Evolutionary conservation across 2,329 filamentous ascomycete species (phyloP), one percentile per base, ranked within the genome.

Genomic region (Microcyclospora tardicrescens): DNA sequence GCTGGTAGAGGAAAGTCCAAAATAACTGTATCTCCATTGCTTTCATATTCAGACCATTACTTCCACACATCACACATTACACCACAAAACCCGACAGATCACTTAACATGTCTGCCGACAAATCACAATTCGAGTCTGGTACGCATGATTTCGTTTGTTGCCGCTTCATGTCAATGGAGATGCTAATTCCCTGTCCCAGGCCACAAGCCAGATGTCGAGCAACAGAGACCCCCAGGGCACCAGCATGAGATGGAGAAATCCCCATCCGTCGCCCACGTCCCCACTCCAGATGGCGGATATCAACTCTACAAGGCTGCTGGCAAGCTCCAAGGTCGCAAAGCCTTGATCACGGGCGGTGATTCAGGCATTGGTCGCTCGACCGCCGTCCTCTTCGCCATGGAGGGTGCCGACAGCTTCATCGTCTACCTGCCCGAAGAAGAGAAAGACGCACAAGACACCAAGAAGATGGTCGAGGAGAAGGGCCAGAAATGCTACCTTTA

Each of bases 321-420:
- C 35, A 93, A 91, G 63, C 73, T 91, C 6, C 61, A 74, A 51
- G 82, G 77, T 44, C 83, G 80, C 61, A 81, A 75, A 42, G 82
- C 83, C 6, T 61, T 91, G 41, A 89, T 91, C 52, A 89, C 84
- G 0, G 83, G 83, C 12, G 84, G 84, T 3, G 83, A 89, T 59
- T 79, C 74, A 6, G 83, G 84, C 2, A 89, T 91, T 46, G 82
- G 84, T 6, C 75, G 81, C 29, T 77, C 84, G 1, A 74, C 79
- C 1, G 81, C 84, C 1, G 70, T 89, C 12, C 67, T 91, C 0
- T 91, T 80, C 51, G 83, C 83, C 30, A 80, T 84, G 70, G 84
- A 91, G 60, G 84, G 83, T 5, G 82, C 81, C 11, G 75, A 82
- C 45, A 75, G 72, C 36, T 67, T 81, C 41, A 85, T 91, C 47